These are phyloP conservation scores for Starmerella potacharoeniae DNA, from an alignment of 805 yeast species.

Conservation along the genomic window DNA sequence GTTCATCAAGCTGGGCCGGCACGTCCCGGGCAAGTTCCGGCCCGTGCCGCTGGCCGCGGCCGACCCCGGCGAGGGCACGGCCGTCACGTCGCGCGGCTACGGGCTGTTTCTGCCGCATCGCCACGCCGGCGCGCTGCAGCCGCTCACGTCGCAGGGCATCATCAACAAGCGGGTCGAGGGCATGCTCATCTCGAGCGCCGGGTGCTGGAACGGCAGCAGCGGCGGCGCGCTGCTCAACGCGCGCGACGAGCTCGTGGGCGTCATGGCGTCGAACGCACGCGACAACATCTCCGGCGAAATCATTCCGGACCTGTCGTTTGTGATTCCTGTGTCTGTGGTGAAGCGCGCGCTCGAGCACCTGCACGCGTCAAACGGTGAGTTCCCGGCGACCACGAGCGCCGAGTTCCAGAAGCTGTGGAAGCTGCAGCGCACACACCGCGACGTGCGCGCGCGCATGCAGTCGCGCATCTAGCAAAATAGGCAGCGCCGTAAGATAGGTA, in stretches of 20 bases:
- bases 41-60: slow-evolving; percentile 19
- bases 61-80: slow-evolving; percentile 17
- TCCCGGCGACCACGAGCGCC: slow-evolving; percentile 1
- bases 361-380: not conserved
- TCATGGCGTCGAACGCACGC: slow-evolving; percentile 31
- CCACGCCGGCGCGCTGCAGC: slow-evolving; percentile 19
- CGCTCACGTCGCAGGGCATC: slow-evolving; percentile 26
- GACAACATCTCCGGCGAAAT: slow-evolving; percentile 26
- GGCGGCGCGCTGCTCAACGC: slow-evolving; percentile 29
- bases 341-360: slow-evolving; percentile 15
- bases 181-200: slow-evolving; percentile 28
- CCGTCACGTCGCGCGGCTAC: slow-evolving; percentile 27
- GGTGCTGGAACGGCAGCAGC: slow-evolving; percentile 33
- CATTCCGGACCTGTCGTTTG: slow-evolving; percentile 30
- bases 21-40: slow-evolving; percentile 5
- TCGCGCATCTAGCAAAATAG: not conserved
- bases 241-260: slow-evolving; percentile 25
- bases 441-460: slow-evolving; percentile 2
- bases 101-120: slow-evolving; percentile 28
- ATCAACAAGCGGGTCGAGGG: slow-evolving; percentile 10
- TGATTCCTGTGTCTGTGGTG: slow-evolving; percentile 26
- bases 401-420: slow-evolving; percentile 18
- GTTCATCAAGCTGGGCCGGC: slow-evolving; percentile 19
- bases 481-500: not conserved
- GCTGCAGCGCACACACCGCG: slow-evolving; percentile 14